Percentiles rank a stretch among this genome's conserved stretches.
These are phyloP conservation scores for Epichloe scottii DNA, from an alignment of 2,329 filamentous ascomycete species.

Conservation along the genomic window DNA sequence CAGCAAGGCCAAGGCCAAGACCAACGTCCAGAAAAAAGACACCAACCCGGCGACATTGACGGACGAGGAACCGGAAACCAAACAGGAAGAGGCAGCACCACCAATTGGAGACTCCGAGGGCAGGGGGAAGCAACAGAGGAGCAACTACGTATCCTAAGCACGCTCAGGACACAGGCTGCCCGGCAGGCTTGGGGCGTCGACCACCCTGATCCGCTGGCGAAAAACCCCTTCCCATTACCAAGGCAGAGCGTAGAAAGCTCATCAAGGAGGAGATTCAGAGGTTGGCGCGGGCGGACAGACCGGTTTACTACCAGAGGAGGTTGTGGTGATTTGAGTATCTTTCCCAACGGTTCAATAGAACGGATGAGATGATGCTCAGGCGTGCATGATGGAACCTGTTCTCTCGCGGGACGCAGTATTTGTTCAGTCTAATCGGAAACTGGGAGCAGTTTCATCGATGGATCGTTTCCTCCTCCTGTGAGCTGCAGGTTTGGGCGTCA, in stretches of 20 bases:
- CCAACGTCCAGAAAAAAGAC: background rate
- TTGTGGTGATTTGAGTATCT: slow-evolving; percentile 30
- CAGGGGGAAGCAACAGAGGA: slow-evolving; percentile 11
- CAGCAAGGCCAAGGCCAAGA: background rate
- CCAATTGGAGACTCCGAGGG: slow-evolving; percentile 1
- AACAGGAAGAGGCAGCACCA: slow-evolving; percentile 6
- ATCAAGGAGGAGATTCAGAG: slow-evolving; percentile 46
- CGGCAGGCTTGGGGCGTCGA: slow-evolving; percentile 21
- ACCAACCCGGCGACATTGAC: background rate
- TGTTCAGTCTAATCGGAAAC: too few relatives aligned
- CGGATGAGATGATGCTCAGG: background rate
- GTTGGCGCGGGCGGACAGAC: slow-evolving; percentile 32
- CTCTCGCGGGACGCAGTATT: too few relatives aligned
- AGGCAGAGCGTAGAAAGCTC: slow-evolving; percentile 39
- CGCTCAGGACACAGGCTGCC: slow-evolving; percentile 19
- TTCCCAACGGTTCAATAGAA: background rate
- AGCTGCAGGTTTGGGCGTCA: too few relatives aligned
- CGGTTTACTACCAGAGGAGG: slow-evolving; percentile 41
- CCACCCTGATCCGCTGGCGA: slow-evolving; percentile 23
- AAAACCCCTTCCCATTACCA: slow-evolving; percentile 35
- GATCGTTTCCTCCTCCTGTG: too few relatives aligned
- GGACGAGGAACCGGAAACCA: background rate
- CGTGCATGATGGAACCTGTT: too few relatives aligned
- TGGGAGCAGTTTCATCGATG: too few relatives aligned
- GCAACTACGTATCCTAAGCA: slow-evolving; percentile 20